A percentile compares a stretch with the other conserved stretches of the same genome.
Evolutionary conservation across 73 alveolate species (phyloP).

Genomic region (Paraurostyla sp.): DNA sequence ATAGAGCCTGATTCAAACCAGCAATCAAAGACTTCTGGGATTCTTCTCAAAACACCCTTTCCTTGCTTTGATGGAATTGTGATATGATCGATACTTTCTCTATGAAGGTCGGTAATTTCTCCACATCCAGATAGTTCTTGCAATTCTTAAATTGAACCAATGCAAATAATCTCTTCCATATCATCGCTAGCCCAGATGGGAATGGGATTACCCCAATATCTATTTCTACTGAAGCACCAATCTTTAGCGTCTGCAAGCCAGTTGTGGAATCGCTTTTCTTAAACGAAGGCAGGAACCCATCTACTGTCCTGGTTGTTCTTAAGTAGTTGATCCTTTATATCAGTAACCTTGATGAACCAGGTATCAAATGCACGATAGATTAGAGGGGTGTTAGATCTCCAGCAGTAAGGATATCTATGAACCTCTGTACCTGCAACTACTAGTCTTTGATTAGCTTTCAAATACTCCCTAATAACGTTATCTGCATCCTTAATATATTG

Average conservation of each 20-base stretch:
- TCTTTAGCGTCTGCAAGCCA: constrained; percentile 99
- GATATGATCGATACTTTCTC: constrained; percentile 95
- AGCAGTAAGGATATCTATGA: constrained; percentile 99
- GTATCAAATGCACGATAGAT: constrained; percentile 97
- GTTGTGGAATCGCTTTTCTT: constrained; percentile 99
- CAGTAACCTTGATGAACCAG: constrained; percentile 99
- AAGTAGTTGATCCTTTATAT: constrained; percentile 93
- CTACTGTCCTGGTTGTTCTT: constrained; percentile 91
- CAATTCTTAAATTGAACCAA: constrained; percentile 99
- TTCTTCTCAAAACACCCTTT: constrained; percentile 97
- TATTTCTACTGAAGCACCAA: constrained; percentile 99
- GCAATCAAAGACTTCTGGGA: constrained; percentile 99
- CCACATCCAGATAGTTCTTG: constrained; percentile 93
- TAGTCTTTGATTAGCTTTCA: constrained; percentile 91
- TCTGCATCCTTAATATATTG: constrained; percentile 97
- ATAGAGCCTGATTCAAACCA: constrained; percentile 99
- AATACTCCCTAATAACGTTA: constrained; percentile 85
- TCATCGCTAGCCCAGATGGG: constrained; percentile 99
- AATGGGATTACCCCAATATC: constrained; percentile 99
- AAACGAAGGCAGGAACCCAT: constrained; percentile 97
- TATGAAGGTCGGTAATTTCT: constrained; percentile 96
- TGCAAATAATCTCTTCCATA: constrained; percentile 97
- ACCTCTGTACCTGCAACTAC: constrained; percentile 88
- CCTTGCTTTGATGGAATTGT: constrained; percentile 99
- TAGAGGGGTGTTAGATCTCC: constrained; percentile 99